These are phyloP conservation scores for Aegilops tauschii DNA, from an alignment of 176 grass and related monocot genomes.

Conservation along the genomic window DNA sequence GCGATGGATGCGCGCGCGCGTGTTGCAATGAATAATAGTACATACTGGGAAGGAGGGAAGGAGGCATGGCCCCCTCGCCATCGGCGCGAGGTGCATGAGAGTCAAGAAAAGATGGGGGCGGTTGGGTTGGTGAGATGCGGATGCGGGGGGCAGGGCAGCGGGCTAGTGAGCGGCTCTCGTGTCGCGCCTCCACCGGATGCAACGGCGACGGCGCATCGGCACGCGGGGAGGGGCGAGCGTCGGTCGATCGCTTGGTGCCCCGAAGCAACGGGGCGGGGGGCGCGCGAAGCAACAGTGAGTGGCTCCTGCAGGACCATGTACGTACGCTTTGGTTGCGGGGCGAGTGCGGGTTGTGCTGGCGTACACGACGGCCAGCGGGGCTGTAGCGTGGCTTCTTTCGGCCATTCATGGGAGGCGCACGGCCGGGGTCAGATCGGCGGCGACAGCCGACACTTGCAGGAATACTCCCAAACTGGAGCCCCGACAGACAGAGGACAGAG, in stretches of 20 bases:
- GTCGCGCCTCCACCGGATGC: neutral
- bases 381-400: too few species aligned
- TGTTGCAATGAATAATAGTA: neutral
- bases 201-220: slow-evolving; percentile 33
- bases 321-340: too few species aligned
- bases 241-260: neutral
- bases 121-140: slow-evolving; percentile 30
- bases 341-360: too few species aligned
- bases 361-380: too few species aligned
- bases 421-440: too few species aligned
- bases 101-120: neutral
- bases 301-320: too few species aligned
- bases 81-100: neutral
- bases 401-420: too few species aligned
- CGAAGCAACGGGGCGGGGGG: neutral
- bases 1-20: neutral
- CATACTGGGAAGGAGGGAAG: neutral
- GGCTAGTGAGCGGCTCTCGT: neutral
- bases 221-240: neutral
- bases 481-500: too few species aligned
- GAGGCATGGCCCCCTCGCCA: neutral
- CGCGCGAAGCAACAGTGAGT: neutral
- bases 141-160: neutral
- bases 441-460: too few species aligned
- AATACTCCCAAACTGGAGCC: too few species aligned